Base-by-base conservation (phyloP, 495 filamentous ascomycete species). In the Baudoinia panamericana region DNA sequence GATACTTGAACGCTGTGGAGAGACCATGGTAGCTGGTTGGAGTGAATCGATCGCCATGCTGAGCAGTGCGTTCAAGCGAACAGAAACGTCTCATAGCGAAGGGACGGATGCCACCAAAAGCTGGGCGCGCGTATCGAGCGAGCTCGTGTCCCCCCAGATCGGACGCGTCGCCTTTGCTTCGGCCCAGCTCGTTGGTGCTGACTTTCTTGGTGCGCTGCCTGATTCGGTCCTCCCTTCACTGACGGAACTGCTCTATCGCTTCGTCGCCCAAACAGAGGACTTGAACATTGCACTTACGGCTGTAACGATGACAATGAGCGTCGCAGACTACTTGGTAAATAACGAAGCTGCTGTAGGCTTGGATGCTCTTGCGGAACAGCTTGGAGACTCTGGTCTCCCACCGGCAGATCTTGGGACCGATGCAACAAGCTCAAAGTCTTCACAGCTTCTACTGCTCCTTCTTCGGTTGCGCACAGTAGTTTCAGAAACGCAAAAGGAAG, bases 271-370 rank as follows among this genome's bases (percentile, higher is more conserved):
- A 56, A 69, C 75, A 26, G 81, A 93, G 48, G 90, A 96, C 58
- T 72, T 97, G 39, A 97, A 97, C 50, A 92, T 95, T 41, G 92
- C 87, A 0, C 65, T 97, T 12, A 95, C 92, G 72, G 87, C 84
- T 1, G 80, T 90, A 9, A 93, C 88, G 0, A 92, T 92, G 53
- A 93, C 93, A 61, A 93, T 85, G 80, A 85, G 84, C 46, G 72
- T 93, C 10, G 93, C 90, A 2, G 87, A 94, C 56, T 92, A 83
- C 46, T 69, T 96, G 23, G 68, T 67, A 34, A 59, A 54, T 28
- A 61, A 64, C 19, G 71, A 63, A 30, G 62, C 63, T 13, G 43
- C 48, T 15, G 37, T 48, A 11, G 70, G 65, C 0, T 55, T 77
- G 26, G 64, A 73, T 33, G 56, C 46, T 9, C 45, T 63, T 33